These are phyloP conservation scores for Lachnellula arida DNA, from an alignment of 2,329 filamentous ascomycete genomes.

Conservation along the genomic window DNA sequence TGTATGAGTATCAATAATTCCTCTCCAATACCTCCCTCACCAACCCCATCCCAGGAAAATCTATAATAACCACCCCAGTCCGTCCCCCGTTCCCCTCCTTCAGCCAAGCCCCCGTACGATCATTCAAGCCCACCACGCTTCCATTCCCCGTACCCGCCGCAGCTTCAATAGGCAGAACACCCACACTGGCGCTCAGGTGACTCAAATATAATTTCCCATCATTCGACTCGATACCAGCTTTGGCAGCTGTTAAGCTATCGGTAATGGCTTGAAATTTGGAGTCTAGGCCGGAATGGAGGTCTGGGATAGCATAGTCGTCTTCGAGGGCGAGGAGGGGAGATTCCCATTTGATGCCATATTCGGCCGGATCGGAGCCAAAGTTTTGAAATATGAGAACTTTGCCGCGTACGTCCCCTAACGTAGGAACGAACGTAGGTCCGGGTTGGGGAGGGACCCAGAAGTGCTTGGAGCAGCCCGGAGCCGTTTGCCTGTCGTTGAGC, in stretches of 20 bases:
- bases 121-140: conserved; percentile 43
- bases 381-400: conserved; percentile 46
- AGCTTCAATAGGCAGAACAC: conserved; percentile 46
- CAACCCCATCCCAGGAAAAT: too few relatives aligned
- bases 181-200: conserved; percentile 45
- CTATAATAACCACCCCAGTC: too few relatives aligned
- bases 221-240: conserved; percentile 20
- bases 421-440: conserved; percentile 30
- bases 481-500: conserved; percentile 33
- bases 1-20: too few relatives aligned
- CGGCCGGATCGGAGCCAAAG: conserved; percentile 32
- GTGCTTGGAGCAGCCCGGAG: conserved; percentile 34
- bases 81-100: too few relatives aligned
- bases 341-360: conserved; percentile 43
- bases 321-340: conserved; percentile 42
- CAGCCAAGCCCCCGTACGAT: conserved; percentile 17
- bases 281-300: conserved; percentile 37
- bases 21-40: too few relatives aligned
- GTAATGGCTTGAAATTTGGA: conserved; percentile 34
- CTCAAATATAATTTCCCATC: conserved; percentile 37
- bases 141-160: conserved; percentile 37
- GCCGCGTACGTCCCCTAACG: conserved; percentile 42
- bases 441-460: conserved; percentile 33
- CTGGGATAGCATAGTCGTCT: conserved; percentile 43
- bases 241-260: conserved; percentile 37